Conservation (phyloP, 2,329 filamentous ascomycete genomes). For the Penicillium brasilianum region DNA sequence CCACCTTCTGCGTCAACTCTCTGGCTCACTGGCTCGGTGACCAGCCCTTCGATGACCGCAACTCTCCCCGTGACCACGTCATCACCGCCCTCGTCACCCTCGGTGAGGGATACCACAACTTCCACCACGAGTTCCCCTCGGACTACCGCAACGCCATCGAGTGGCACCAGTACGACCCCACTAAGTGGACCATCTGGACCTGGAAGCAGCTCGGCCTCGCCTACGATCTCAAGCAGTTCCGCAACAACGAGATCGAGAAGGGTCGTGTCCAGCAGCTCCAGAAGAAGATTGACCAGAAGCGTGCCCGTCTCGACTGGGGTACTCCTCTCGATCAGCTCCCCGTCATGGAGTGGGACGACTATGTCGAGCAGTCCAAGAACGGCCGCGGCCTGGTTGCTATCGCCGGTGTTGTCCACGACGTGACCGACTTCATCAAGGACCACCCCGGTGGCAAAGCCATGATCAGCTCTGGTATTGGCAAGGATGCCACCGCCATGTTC, state of each 20-base stretch:
- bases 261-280: constrained; percentile 84
- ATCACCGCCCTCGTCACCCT: constrained; percentile 85
- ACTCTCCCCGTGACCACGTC: constrained; percentile 86
- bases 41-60: constrained; percentile 90
- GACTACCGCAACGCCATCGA: constrained; percentile 91
- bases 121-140: constrained; percentile 92
- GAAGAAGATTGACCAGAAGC: constrained; percentile 92
- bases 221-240: constrained; percentile 89
- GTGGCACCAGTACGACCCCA: constrained; percentile 91
- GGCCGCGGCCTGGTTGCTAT: constrained; percentile 78
- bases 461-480: constrained; percentile 80
- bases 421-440: constrained; percentile 82
- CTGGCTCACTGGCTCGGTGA: constrained; percentile 90
- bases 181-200: constrained; percentile 84
- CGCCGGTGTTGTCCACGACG: constrained; percentile 84
- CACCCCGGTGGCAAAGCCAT: constrained; percentile 90
- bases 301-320: constrained; percentile 82
- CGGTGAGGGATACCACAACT: constrained; percentile 92
- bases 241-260: constrained; percentile 90
- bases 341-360: constrained; percentile 86
- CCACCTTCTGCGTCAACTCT: constrained; percentile 92
- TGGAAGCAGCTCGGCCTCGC: constrained; percentile 86
- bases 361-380: constrained; percentile 75
- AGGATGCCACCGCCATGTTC: constrained; percentile 89
- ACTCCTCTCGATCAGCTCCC: constrained; percentile 82